These are phyloP conservation scores for Plicaturopsis crispa DNA, from an alignment of 768 basidiomycete genomes.

Conservation along the genomic window DNA sequence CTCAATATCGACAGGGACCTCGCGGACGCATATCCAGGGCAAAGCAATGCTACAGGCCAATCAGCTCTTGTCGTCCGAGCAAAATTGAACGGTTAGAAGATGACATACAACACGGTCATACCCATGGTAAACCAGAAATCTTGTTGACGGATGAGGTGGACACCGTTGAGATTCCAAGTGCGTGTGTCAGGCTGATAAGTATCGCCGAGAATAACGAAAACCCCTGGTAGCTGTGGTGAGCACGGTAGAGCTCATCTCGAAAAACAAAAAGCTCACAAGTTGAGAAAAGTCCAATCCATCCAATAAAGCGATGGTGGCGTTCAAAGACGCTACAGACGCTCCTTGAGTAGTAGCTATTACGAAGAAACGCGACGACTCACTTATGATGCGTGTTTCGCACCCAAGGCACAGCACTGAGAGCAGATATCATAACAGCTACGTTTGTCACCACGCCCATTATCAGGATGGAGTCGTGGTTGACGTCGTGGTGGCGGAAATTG, in stretches of 20 bases:
- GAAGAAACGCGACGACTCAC: constrained; percentile 28
- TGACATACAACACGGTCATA: constrained; percentile 64
- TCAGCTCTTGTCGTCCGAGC: too few relatives aligned
- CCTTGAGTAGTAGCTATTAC: background rate
- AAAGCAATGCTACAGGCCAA: constrained; percentile 44
- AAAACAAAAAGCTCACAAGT: constrained; percentile 27
- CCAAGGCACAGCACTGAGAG: constrained; percentile 69
- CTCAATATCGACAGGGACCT: constrained; percentile 69
- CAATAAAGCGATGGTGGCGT: constrained; percentile 72
- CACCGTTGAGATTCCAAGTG: constrained; percentile 50
- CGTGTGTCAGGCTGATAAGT: constrained; percentile 48
- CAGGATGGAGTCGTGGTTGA: constrained; percentile 49
- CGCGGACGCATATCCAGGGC: constrained; percentile 71
- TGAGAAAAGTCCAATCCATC: constrained; percentile 56
- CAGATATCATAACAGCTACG: constrained; percentile 47
- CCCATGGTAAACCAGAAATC: constrained; percentile 72
- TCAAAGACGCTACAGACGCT: constrained; percentile 55
- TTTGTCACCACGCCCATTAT: constrained; percentile 55
- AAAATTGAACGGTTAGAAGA: constrained; percentile 7
- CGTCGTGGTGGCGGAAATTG: constrained; percentile 40
- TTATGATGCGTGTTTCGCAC: constrained; percentile 77
- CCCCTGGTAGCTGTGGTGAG: constrained; percentile 52
- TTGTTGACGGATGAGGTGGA: constrained; percentile 54
- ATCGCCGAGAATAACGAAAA: constrained; percentile 61
- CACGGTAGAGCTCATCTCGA: too few relatives aligned